Evolutionary conservation across 2,329 filamentous ascomycete genomes (phyloP), one percentile per base, ranked within the genome.

Genomic region (Fusarium nodosum): DNA sequence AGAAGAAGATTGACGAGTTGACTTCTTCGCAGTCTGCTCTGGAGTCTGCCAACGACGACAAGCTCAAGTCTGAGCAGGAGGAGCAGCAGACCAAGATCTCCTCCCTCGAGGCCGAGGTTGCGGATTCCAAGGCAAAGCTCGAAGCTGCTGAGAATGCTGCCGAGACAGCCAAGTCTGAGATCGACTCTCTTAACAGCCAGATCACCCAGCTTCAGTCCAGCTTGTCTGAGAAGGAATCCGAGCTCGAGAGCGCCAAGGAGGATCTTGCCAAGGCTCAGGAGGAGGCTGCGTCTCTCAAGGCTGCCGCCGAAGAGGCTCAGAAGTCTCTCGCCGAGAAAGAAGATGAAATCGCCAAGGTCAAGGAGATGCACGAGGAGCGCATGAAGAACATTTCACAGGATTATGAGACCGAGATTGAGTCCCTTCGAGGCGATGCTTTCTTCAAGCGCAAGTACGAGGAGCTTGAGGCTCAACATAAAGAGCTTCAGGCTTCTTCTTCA

Each of bases 341-440:
- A 11, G 81, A 79, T 26, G 80, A 82, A 26, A 82, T 86, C 26
- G 78, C 82, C 16, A 83, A 84, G 73, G 77, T 89, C 63, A 84
- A 88, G 76, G 79, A 81, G 42, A 85, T 84, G 75, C 86, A 90
- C 73, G 83, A 87, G 64, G 83, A 85, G 69, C 86, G 88, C 74
- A 82, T 91, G 69, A 82, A 86, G 76, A 84, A 83, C 64, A 77
- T 90, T 56, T 87, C 87, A 2, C 81, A 86, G 66, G 88, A 90
- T 69, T 89, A 89, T 68, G 86, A 90, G 75, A 82, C 84, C n/a
- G 88, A 90, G 76, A 90, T 91, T 56, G 88, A 90, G 73, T 85
- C 85, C 60, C 83, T 90, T 18, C 84, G 85, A 59, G 88, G 87
- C 24, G 87, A 90, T 66, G 87, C 88, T 16, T 86, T 86, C 75